These are phyloP conservation scores for Saturnispora hagleri DNA, from an alignment of 805 yeast species.

Conservation along the genomic window DNA sequence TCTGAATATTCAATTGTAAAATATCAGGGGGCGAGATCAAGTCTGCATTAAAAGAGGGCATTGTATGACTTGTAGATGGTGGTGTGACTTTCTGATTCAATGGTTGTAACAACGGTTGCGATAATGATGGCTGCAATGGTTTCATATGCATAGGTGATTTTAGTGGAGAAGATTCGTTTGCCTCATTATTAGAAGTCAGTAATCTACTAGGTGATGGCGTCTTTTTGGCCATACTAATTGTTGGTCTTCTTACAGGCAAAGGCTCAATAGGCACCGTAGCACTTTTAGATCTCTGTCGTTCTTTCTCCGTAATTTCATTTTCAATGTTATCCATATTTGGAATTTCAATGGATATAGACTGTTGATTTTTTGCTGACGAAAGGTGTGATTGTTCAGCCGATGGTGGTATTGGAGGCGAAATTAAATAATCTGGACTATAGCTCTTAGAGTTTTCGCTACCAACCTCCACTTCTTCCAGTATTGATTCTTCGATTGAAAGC, in stretches of 20 bases:
- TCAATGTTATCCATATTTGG: constrained; percentile 46
- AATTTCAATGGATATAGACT: constrained; percentile 51
- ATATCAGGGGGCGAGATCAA: constrained; percentile 7
- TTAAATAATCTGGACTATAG: neutral
- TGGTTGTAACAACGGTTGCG: constrained; percentile 44
- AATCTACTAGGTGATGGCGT: constrained; percentile 41
- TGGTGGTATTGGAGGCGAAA: neutral
- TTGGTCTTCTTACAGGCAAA: constrained; percentile 25
- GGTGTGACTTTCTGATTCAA: constrained; percentile 33
- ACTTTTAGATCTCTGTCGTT: constrained; percentile 23
- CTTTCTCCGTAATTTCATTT: constrained; percentile 11
- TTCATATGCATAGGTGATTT: constrained; percentile 36
- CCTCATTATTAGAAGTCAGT: constrained; percentile 12
- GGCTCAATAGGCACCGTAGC: constrained; percentile 20
- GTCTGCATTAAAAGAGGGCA: constrained; percentile 16
- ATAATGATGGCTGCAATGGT: constrained; percentile 34
- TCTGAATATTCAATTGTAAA: constrained; percentile 55
- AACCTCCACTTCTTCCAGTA: neutral
- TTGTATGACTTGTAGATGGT: constrained; percentile 15
- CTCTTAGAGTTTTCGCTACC: neutral
- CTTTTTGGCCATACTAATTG: constrained; percentile 29
- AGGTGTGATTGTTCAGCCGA: constrained; percentile 1
- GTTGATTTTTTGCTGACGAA: constrained; percentile 1
- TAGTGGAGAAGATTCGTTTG: constrained; percentile 28
- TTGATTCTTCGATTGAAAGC: constrained; percentile 5